These are phyloP conservation scores for Pelargonium nanum DNA, from an alignment of 345 rosid species.

Conservation along the genomic window DNA sequence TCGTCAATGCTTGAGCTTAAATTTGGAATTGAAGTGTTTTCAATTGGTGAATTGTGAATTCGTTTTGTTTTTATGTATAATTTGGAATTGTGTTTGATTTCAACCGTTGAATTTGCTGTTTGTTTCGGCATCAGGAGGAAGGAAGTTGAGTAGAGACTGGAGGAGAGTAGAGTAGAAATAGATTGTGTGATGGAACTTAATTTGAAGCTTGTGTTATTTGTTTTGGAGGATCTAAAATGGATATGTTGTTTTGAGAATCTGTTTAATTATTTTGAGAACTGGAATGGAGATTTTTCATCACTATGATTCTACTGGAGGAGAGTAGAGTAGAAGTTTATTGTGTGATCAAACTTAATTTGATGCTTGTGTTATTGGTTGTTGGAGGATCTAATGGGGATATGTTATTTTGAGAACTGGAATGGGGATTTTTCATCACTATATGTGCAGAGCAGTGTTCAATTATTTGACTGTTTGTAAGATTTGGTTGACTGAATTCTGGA, in stretches of 20 bases:
- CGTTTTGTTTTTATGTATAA: not conserved
- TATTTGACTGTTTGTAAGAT: not conserved
- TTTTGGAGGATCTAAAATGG: not conserved
- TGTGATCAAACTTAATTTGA: no score
- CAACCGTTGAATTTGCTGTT: not conserved
- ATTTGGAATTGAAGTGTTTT: not conserved
- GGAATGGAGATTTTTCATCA: not conserved
- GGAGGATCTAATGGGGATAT: no score
- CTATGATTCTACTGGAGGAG: no score
- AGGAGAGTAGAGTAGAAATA: not conserved
- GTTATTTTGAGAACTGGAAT: no score
- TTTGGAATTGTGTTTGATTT: not conserved
- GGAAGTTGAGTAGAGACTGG: not conserved
- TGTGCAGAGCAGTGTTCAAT: not conserved
- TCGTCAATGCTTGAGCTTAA: not conserved
- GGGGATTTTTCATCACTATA: no score
- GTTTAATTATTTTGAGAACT: not conserved
- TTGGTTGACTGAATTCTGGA: not conserved
- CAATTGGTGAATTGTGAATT: not conserved
- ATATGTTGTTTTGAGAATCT: no score
- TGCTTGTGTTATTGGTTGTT: no score
- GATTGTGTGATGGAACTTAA: not conserved
- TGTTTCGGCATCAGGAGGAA: not conserved
- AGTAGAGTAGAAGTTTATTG: not conserved
- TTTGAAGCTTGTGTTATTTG: not conserved